A percentile compares a stretch with the other conserved stretches of the same genome.
These are phyloP conservation scores for Coemansia sp. DNA, from an alignment of 192 early-diverging fungal genomes.

Conservation along the genomic window DNA sequence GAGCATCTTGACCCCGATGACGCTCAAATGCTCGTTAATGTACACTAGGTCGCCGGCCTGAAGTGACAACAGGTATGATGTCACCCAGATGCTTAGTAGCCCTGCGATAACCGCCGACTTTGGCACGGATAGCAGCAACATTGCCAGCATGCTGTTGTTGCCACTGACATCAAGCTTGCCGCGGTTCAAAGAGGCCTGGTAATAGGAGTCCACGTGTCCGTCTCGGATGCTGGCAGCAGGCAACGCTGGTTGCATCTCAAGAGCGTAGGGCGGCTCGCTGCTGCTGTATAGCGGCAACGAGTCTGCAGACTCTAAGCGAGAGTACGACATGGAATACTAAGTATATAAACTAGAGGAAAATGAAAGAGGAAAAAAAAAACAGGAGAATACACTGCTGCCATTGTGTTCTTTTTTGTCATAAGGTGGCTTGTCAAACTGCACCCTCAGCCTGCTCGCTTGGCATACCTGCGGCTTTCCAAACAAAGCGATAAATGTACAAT, in stretches of 20 bases:
- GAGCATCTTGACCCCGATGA: conserved; percentile 47
- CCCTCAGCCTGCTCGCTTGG: no score
- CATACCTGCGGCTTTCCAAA: no score
- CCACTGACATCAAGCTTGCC: background rate
- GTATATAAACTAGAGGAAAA: background rate
- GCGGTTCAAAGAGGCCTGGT: background rate
- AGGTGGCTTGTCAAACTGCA: no score
- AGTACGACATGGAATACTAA: background rate
- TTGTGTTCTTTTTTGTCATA: no score
- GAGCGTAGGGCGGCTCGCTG: background rate
- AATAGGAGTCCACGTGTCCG: background rate
- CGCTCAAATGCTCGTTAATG: conserved; percentile 52
- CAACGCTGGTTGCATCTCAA: background rate
- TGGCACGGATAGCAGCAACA: background rate
- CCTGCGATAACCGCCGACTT: conserved; percentile 3
- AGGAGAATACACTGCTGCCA: no score
- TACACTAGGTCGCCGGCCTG: conserved; percentile 53
- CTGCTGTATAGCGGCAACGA: background rate
- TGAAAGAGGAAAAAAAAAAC: background rate
- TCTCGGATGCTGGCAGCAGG: background rate
- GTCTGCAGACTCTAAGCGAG: background rate
- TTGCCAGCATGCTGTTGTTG: background rate
- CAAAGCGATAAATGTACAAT: no score
- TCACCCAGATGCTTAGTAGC: background rate
- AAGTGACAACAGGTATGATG: conserved; percentile 21